Evolutionary conservation across 805 yeast species (phyloP), one percentile per base, ranked within the genome.

Genomic region (Saccharomycopsis babjevae): DNA sequence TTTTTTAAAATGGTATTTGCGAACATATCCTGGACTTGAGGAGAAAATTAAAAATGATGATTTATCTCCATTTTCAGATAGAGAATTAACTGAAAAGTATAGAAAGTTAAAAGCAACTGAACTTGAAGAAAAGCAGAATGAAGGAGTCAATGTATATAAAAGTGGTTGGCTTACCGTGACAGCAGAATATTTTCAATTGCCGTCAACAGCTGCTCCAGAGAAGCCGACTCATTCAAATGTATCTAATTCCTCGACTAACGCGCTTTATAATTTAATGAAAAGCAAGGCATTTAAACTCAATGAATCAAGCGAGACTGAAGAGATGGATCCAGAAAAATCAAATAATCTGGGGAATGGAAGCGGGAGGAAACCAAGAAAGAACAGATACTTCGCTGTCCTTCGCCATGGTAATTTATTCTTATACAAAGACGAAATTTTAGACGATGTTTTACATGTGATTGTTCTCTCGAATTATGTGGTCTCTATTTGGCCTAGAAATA

Each of bases 141-240:
- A 81, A 0, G 96, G 94, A 2, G 81, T 86, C 0, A 82, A 83
- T 30, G 80, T 89, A 0, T 79, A 72, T 66, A 82, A 79, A 68
- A 75, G 82, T 11, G 97, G 96, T 8, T 89, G 96, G 96, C 73
- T 90, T 1, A 82, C 86, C 1, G 92, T 92, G n/a, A 88, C 96
- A 0, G 84, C 83, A 63, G 93, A 88, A 65, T 88, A 85, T 69
- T 77, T 86, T 73, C 74, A 78, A 61, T 76, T 80, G 72, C 61
- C 64, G 6, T 61, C 60, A 39, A 57, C 60, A n/a, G 50, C 64
- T 10, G 11, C 57, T 16, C 58, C 50, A 46, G 64, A 64, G 30
- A 71, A 68, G 38, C 62, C 64, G 32, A 67, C 68, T 56, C 67
- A 66, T 34, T 56, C 67, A 1, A 66, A 68, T 10, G 58, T 65